Base-by-base conservation (phyloP, 768 basidiomycete genomes). In the Amanita polypyramis region DNA sequence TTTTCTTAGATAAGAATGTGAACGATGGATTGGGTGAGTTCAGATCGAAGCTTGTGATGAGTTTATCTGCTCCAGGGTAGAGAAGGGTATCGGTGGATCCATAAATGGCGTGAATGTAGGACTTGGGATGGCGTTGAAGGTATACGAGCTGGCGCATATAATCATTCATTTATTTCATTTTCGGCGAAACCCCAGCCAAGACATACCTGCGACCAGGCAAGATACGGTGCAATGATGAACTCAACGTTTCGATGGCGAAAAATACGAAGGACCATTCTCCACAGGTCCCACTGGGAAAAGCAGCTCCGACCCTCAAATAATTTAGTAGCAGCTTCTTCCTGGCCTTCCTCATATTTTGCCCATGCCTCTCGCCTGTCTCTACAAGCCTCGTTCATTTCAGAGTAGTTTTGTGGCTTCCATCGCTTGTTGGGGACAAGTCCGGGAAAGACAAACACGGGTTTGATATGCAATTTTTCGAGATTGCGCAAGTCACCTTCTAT, bases 381-480 rank as follows among this genome's bases (percentile, higher is more conserved):
- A 62, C 82, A 85, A 14, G 80, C 80, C 39, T 90, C 85, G 42
- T 69, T 71, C 54, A 78, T 70, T 55, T 80, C 79, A 14, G 62
- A 60, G 23, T 77, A 72, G 38, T 77, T 75, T 49, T 75, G 73
- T 9, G 73, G 74, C 63, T 85, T 86, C 69, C 74, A 75, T 48
- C 85, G 79, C 53, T 81, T 82, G 56, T 80, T 80, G 1, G 89
- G 86, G 1, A 80, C 70, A 27, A 99, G 72, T 3, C 96, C 96
- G 12, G 89, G 81, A 65, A 98, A 98, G 43, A 99, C 90, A 58
- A 99, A 95, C n/a, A 99, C 91, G 17, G 96, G 96, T 62, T 95
- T 96, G 74, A 99, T 97, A 55, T 77, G 82, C 29, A 88, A 72
- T 66, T 83, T 85, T 73, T 96, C 93, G 60, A 98, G 82, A 11